These are phyloP conservation scores for bread wheat (Triticum aestivum) DNA, from an alignment of 176 grass and related monocot species.

Conservation along the genomic window IWGSC_CS_RefSeq_v2.1 NC_057811.1:21464683-21465182, in stretches of 20 bases:
- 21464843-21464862: neutral
- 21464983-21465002: neutral
- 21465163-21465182: neutral
- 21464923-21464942: constrained; percentile 5
- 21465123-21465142: constrained; percentile 23
- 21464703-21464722: no score
- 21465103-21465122: neutral
- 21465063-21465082: constrained; percentile 25
- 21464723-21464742: no score
- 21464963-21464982: neutral
- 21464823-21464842: neutral
- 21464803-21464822: no score
- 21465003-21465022: neutral
- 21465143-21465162: neutral
- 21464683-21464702: no score
- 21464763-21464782: no score
- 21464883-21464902: neutral
- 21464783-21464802: no score
- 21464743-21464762: no score
- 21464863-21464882: constrained; percentile 6
- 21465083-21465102: constrained; percentile 25
- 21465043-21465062: constrained; percentile 21
- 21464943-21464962: constrained; percentile 12
- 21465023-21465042: neutral
- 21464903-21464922: neutral